phyloP scores from a whole-genome alignment of 306 rosid species.

The Cyclanthera cordifolia region DNA sequence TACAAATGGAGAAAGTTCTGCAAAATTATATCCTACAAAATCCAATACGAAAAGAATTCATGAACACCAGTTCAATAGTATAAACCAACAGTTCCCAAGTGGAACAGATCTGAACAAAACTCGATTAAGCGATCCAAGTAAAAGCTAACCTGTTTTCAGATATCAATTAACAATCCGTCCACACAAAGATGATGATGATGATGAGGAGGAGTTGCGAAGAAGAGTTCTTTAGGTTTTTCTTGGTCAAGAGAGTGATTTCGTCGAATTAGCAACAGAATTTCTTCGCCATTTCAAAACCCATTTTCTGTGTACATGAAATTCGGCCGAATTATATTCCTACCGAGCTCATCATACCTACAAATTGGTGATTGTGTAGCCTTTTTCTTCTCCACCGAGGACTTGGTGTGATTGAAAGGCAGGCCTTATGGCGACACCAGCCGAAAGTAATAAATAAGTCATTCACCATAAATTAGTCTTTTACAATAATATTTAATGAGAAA shows the following conservation, averaged over 20 bases:
- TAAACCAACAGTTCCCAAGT: neutral
- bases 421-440: neutral
- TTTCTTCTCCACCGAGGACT: conserved; percentile 1
- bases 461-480: neutral
- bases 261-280: conserved; percentile 1
- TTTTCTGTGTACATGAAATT: neutral
- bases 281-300: conserved; percentile 4
- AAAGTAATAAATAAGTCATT: neutral
- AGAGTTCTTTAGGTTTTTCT: neutral
- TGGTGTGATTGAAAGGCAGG: neutral
- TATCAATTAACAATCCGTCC: neutral
- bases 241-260: neutral
- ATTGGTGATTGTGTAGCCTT: neutral
- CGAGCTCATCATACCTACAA: neutral
- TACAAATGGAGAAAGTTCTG: neutral
- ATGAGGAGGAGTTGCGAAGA: neutral
- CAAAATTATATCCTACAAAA: neutral
- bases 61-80: neutral
- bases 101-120: neutral
- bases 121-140: conserved; percentile 6
- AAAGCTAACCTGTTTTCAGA: neutral
- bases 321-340: neutral
- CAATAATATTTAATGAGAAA: neutral
- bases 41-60: conserved; percentile 1
- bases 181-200: neutral